Evolutionary conservation across 2,329 filamentous ascomycete genomes (phyloP).

Genomic region (Dissoconium aciculare): DNA sequence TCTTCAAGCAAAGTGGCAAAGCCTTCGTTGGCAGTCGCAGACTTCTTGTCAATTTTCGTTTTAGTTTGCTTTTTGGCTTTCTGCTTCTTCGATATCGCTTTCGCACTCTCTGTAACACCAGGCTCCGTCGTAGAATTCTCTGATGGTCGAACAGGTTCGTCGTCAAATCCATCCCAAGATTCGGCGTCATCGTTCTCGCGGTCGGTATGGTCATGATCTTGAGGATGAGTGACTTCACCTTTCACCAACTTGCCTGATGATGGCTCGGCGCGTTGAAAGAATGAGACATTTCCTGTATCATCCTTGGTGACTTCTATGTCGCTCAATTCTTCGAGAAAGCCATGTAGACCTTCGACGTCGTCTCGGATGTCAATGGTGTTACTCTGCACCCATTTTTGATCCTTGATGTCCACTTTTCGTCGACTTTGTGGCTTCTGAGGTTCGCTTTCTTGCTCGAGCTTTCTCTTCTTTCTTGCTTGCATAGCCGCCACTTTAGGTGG

Average conservation of each 20-base stretch:
- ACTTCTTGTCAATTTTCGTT: constrained; percentile 1
- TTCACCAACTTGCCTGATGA: no score
- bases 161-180: constrained; percentile 47
- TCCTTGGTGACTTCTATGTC: constrained; percentile 68
- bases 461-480: constrained; percentile 31
- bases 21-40: constrained; percentile 22
- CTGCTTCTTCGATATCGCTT: constrained; percentile 14
- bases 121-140: constrained; percentile 9
- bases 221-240: no score
- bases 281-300: constrained; percentile 36
- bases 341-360: constrained; percentile 82
- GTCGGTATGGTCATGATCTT: constrained; percentile 16
- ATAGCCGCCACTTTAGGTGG: constrained; percentile 26
- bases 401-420: constrained; percentile 11
- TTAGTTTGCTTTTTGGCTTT: constrained; percentile 5
- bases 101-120: constrained; percentile 17
- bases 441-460: constrained; percentile 18
- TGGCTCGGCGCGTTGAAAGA: constrained; percentile 9
- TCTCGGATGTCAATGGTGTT: constrained; percentile 59
- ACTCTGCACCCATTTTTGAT: constrained; percentile 49
- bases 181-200: constrained; percentile 20
- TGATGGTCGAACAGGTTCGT: constrained; percentile 20
- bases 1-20: constrained; percentile 38
- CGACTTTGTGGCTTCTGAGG: constrained; percentile 2
- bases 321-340: constrained; percentile 74